Conservation (phyloP, 108 stramenopile species). For the Ochromonas danica region DNA sequence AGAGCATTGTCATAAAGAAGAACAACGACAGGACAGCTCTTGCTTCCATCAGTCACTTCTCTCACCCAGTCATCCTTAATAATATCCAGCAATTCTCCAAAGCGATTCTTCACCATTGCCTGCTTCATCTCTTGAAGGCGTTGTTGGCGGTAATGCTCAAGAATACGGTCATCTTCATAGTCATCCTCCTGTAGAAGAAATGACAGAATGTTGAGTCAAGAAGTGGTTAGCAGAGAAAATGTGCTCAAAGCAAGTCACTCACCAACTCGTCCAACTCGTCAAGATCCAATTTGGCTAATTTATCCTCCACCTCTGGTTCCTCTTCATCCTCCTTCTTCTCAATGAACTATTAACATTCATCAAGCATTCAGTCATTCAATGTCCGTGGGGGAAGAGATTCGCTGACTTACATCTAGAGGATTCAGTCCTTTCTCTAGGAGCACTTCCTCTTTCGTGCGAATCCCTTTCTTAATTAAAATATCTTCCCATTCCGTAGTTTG, state of each 20-base stretch:
- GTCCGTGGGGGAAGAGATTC: no score
- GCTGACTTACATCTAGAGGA: constrained; percentile 23
- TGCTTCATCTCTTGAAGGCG: constrained; percentile 51
- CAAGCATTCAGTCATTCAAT: no score
- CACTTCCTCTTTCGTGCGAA: constrained; percentile 30
- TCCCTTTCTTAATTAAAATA: constrained; percentile 33
- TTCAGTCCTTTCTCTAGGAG: constrained; percentile 33
- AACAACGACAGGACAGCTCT: constrained; percentile 46
- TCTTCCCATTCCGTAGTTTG: constrained; percentile 38
- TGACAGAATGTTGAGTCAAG: no score
- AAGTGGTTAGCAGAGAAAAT: no score
- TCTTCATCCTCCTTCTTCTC: no score
- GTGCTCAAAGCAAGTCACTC: no score
- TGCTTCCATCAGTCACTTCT: constrained; percentile 59
- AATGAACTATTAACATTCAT: no score
- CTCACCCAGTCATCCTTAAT: constrained; percentile 54
- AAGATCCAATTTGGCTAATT: neutral
- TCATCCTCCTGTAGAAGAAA: constrained; percentile 19
- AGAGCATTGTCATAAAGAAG: constrained; percentile 53
- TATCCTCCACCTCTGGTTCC: constrained; percentile 1
- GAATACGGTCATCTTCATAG: neutral
- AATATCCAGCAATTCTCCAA: constrained; percentile 54
- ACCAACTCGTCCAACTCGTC: constrained; percentile 26
- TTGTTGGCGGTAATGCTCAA: constrained; percentile 34
- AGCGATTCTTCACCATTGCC: constrained; percentile 42